Evolutionary conservation across 176 grass and related monocot species (phyloP).

Genomic region (Luzula sylvatica): DNA sequence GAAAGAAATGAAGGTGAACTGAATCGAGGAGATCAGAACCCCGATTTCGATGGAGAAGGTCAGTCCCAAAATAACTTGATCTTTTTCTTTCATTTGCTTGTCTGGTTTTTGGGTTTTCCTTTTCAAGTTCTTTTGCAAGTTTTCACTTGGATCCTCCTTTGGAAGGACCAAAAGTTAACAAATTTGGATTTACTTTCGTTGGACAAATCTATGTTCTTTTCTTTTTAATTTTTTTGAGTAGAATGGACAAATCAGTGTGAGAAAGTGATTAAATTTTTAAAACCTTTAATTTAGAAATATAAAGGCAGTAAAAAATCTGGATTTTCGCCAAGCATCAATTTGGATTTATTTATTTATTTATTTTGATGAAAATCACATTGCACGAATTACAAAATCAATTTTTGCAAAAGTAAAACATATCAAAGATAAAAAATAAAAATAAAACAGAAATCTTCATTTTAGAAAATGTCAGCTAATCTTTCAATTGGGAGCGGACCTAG

Average conservation of each 20-base stretch:
- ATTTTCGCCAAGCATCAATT: neutral
- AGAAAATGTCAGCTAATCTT: constrained; percentile 13
- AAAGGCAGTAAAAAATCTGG: constrained; percentile 6
- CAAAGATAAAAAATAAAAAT: neutral
- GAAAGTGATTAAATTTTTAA: too few relatives aligned
- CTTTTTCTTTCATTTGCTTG: neutral
- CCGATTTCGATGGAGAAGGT: constrained; percentile 10
- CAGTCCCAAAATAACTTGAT: neutral
- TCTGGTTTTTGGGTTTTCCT: neutral
- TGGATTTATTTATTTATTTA: neutral
- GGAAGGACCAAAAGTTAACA: too few relatives aligned
- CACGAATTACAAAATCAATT: neutral
- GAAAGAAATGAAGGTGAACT: neutral
- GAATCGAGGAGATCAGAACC: neutral
- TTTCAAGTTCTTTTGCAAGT: neutral
- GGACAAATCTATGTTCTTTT: neutral
- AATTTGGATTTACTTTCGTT: too few relatives aligned
- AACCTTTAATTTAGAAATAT: neutral
- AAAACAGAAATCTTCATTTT: constrained; percentile 5
- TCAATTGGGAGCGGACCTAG: neutral
- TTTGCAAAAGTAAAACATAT: neutral
- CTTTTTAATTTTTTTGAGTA: neutral
- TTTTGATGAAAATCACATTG: neutral
- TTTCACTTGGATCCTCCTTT: too few relatives aligned
- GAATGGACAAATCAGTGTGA: neutral